Evolutionary conservation across 1,284 basidiomycete genomes (phyloP), one percentile per base, ranked within the genome.

Genomic region (Cryptococcus sp.): DNA sequence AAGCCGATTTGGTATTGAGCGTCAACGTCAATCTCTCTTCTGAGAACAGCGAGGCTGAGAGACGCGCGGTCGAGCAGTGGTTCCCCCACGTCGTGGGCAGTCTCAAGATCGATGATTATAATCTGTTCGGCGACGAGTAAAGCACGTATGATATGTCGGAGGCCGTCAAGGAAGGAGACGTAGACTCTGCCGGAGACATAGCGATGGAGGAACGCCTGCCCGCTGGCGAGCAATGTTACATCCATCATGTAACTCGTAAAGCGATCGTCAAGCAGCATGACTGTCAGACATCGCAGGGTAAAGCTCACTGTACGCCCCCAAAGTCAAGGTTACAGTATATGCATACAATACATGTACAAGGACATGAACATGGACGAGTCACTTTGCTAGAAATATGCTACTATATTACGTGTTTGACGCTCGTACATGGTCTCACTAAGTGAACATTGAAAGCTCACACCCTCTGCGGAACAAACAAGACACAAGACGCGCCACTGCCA

Each of bases 1-100:
- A 80, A 27, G 84, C 87, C 8, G 93, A 96, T 74, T 74, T 95
- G 20, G 88, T 94, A 40, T 82, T 90, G 64, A 87, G 88, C 20
- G 88, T 88, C 73, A 96, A 93, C 75, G 82, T 90, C 23, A 81
- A 67, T 74, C 74, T 54, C 65, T 80, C 61, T 62, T 73, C 62
- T 56, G 61, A 57, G 17, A 68, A 56, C 38, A 76, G 70, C 20
- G 57, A 66, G 17, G 62, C 57, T 22, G 57, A 56, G 16, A 48
- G 23, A 16, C 16, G 10, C 8, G 39, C 38, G 16, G 82, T 83
- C 20, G 78, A 82, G 63, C 68, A 72, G 42, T 83, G 85, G 59
- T 93, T 92, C 67, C 73, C 83, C 15, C 63, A 69, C 0, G 83
- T 88, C 10, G 84, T 85, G 16, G 76, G 78, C 60, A 86, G 88